These are phyloP conservation scores for Aureobasidium lini DNA, from an alignment of 2,329 filamentous ascomycete genomes.

Conservation along the genomic window DNA sequence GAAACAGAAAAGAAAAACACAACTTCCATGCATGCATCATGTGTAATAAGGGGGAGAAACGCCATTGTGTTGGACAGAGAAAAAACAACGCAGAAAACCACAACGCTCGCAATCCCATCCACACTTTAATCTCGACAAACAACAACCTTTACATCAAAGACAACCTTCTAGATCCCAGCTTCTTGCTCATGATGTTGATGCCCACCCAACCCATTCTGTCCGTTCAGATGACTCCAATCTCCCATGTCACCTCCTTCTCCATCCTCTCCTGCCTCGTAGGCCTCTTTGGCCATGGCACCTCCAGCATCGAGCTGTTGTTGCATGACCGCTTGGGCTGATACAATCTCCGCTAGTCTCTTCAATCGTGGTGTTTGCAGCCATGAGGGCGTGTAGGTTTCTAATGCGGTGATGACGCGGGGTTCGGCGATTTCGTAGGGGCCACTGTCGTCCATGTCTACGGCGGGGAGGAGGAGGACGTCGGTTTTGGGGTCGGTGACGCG, in stretches of 20 bases:
- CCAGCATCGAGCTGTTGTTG: slow-evolving; percentile 45
- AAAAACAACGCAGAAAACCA: not conserved
- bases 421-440: slow-evolving; percentile 98
- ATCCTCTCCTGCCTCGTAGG: slow-evolving; percentile 1
- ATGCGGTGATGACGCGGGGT: slow-evolving; percentile 85
- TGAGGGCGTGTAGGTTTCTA: slow-evolving; percentile 96
- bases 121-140: not conserved
- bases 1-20: not conserved
- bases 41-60: not conserved
- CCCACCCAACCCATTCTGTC: not conserved
- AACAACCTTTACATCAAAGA: slow-evolving; percentile 7
- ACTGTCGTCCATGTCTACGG: slow-evolving; percentile 98
- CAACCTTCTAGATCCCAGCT: slow-evolving; percentile 12
- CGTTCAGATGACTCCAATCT: slow-evolving; percentile 12
- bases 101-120: not conserved
- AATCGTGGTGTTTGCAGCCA: slow-evolving; percentile 95
- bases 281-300: slow-evolving; percentile 12
- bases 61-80: not conserved
- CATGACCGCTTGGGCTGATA: slow-evolving; percentile 90
- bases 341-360: slow-evolving; percentile 96
- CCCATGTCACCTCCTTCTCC: slow-evolving; percentile 11
- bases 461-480: slow-evolving; percentile 84
- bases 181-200: slow-evolving; percentile 8
- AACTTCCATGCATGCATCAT: not conserved
- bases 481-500: slow-evolving; percentile 91